phyloP scores from a whole-genome alignment of 495 filamentous ascomycete species.

The Margaritispora aquatica region DNA sequence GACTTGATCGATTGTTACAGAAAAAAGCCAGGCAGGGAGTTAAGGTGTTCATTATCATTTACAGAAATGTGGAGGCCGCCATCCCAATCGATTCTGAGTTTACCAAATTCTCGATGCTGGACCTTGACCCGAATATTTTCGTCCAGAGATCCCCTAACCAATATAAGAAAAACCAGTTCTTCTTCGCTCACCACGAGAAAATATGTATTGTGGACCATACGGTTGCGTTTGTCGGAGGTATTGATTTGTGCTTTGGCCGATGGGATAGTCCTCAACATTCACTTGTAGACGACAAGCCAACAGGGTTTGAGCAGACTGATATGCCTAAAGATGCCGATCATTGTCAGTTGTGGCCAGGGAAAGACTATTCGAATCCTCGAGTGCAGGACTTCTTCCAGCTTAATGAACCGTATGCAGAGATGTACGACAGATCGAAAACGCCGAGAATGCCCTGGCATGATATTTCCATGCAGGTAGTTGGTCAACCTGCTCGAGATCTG shows the following conservation, averaged over 20 bases:
- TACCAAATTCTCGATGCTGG: slow-evolving; percentile 94
- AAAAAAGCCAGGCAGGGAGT: slow-evolving; percentile 91
- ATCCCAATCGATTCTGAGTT: slow-evolving; percentile 99
- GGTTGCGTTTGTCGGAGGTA: slow-evolving; percentile 90
- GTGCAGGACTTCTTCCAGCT: slow-evolving; percentile 92
- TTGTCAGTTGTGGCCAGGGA: slow-evolving; percentile 95
- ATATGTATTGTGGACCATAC: slow-evolving; percentile 94
- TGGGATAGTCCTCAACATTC: slow-evolving; percentile 96
- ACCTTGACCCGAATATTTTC: slow-evolving; percentile 92
- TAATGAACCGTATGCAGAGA: slow-evolving; percentile 95
- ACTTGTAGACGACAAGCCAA: slow-evolving; percentile 87
- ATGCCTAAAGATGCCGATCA: slow-evolving; percentile 86
- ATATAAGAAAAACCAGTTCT: slow-evolving; percentile 98
- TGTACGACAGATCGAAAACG: slow-evolving; percentile 87
- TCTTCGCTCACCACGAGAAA: slow-evolving; percentile 99
- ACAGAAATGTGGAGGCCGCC: slow-evolving; percentile 95
- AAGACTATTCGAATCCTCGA: slow-evolving; percentile 96
- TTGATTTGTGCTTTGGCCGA: slow-evolving; percentile 94
- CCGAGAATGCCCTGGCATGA: slow-evolving; percentile 99
- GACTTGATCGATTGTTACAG: slow-evolving; percentile 89
- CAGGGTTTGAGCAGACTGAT: slow-evolving; percentile 76
- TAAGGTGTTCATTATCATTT: slow-evolving; percentile 97
- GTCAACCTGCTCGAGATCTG: slow-evolving; percentile 89
- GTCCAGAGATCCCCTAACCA: slow-evolving; percentile 96
- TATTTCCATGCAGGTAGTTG: slow-evolving; percentile 96